phyloP scores from a whole-genome alignment of 768 basidiomycete genomes.

The Suillus discolor region DNA sequence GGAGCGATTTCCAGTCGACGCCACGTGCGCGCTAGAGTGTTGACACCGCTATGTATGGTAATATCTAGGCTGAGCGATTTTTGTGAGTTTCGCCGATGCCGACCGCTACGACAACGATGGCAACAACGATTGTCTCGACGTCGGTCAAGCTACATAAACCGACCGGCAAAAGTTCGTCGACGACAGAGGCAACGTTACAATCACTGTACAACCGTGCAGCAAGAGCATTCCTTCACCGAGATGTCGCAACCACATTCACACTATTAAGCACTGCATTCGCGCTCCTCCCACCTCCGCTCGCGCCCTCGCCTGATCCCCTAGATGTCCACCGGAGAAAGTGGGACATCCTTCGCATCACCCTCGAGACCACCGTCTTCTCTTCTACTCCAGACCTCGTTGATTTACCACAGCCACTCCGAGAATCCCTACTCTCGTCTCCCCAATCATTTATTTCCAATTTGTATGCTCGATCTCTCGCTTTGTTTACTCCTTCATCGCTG shows the following conservation, averaged over 20 bases:
- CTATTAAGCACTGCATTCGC: constrained; percentile 71
- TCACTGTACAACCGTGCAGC: constrained; percentile 79
- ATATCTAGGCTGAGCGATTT: not conserved
- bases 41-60: no score
- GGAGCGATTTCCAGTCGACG: no score
- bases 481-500: constrained; percentile 61
- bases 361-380: constrained; percentile 73
- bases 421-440: constrained; percentile 57
- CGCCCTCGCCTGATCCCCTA: constrained; percentile 39
- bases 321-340: constrained; percentile 70
- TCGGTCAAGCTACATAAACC: constrained; percentile 40
- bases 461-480: constrained; percentile 62
- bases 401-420: constrained; percentile 55
- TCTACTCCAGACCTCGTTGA: constrained; percentile 44
- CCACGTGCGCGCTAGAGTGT: no score
- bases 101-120: constrained; percentile 46
- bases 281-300: constrained; percentile 48
- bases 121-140: constrained; percentile 11
- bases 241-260: constrained; percentile 65
- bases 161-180: constrained; percentile 19
- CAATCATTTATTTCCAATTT: constrained; percentile 57
- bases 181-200: constrained; percentile 55
- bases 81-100: constrained; percentile 44
- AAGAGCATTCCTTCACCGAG: constrained; percentile 76
- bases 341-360: constrained; percentile 85